These are phyloP conservation scores for Pseudocercospora musae DNA, from an alignment of 2,329 filamentous ascomycete species.

Conservation along the genomic window DNA sequence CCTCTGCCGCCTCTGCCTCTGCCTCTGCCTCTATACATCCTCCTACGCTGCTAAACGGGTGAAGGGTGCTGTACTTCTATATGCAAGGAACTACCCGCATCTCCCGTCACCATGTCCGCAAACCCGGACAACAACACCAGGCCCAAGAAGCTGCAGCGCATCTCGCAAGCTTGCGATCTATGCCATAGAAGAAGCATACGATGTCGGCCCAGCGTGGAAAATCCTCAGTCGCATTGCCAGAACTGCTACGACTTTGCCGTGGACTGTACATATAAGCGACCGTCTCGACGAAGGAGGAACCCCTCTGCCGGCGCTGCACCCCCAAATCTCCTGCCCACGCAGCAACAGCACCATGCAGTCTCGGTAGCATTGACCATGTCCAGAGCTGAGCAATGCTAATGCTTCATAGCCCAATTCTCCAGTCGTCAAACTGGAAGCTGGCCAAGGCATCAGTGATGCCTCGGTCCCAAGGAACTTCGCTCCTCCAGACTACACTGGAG, in stretches of 20 bases:
- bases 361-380: constrained; percentile 1
- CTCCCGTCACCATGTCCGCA: constrained; percentile 3
- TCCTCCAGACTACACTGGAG: constrained; percentile 21
- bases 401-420: constrained; percentile 16
- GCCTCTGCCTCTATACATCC: too few species aligned
- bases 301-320: constrained; percentile 20
- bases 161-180: constrained; percentile 45
- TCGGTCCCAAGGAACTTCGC: background rate
- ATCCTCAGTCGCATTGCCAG: constrained; percentile 42
- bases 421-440: constrained; percentile 18
- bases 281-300: constrained; percentile 38
- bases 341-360: constrained; percentile 12
- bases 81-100: background rate
- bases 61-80: too few species aligned
- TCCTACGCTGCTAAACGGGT: constrained; percentile 2
- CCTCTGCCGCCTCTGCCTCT: background rate
- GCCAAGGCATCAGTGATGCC: background rate
- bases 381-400: background rate
- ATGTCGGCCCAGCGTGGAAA: constrained; percentile 40
- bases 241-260: constrained; percentile 52
- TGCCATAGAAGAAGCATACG: constrained; percentile 50
- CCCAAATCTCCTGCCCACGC: constrained; percentile 26
- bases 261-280: constrained; percentile 49
- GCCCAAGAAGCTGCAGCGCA: constrained; percentile 37
- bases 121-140: constrained; percentile 23